Evolutionary conservation across 2,329 filamentous ascomycete genomes (phyloP).

Genomic region (Penicillium sp.): DNA sequence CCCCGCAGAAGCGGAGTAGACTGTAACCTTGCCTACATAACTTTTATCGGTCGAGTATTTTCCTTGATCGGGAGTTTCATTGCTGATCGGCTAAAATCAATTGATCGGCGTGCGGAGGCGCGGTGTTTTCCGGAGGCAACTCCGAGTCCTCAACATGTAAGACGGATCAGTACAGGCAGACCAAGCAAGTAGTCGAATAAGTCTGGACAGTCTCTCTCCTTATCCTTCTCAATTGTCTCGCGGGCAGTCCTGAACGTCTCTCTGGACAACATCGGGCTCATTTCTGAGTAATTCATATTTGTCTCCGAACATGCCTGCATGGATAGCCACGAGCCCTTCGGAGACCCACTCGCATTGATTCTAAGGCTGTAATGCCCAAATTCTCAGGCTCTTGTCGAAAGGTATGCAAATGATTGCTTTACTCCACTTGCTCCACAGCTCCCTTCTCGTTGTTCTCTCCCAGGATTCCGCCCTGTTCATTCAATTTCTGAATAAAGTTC

Average conservation of each 20-base stretch:
- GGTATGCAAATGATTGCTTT: not conserved
- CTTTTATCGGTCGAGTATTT: constrained; percentile 5
- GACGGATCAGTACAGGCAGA: not conserved
- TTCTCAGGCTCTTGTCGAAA: not conserved
- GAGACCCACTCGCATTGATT: too few species aligned
- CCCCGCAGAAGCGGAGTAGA: constrained; percentile 6
- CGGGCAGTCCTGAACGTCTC: too few species aligned
- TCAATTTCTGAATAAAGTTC: constrained; percentile 17
- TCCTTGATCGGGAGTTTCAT: not conserved
- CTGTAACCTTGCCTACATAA: not conserved
- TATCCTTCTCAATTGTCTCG: too few species aligned
- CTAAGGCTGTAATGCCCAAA: too few species aligned
- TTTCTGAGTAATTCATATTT: too few species aligned
- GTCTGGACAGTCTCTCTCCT: too few species aligned
- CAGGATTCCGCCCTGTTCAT: constrained; percentile 2
- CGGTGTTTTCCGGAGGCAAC: constrained; percentile 8
- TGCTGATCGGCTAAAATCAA: constrained; percentile 5
- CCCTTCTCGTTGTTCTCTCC: constrained; percentile 4
- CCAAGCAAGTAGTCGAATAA: too few species aligned
- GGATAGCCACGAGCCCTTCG: too few species aligned
- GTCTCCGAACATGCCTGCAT: too few species aligned
- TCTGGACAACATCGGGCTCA: too few species aligned
- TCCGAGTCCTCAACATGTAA: not conserved
- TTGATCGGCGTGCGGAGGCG: constrained; percentile 15
- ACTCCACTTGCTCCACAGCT: constrained; percentile 6